Evolutionary conservation across 306 rosid species (phyloP), one percentile per base, ranked within the genome.

Genomic region (Betula pendula): DNA sequence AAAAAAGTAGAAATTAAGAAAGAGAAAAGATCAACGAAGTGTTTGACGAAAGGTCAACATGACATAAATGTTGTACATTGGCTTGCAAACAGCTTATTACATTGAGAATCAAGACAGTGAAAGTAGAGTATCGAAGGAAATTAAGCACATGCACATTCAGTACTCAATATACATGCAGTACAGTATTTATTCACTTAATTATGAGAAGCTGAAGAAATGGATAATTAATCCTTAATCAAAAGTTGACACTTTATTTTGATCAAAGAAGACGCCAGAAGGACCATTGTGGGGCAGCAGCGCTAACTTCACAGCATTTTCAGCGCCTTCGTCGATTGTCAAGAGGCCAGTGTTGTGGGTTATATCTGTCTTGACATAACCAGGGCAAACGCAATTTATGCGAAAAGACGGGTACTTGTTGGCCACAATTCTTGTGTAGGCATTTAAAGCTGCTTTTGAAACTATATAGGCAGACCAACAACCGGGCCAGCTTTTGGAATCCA

Each of bases 391-490:
- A 31, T 80, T 80, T 62, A 80, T 38, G 0, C n/a, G 50, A 16
- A 80, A 51, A 19, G 4, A 19, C 1, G 65, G 75, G 50, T 43
- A 43, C 29, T 55, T 80, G 43, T 51, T 43, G 16, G 75, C 75
- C 8, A 80, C 25, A 45, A 80, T 44, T 33, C 83, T 79, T 15
- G 83, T 79, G 48, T 73, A 79, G 1, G 82, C 68, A 62, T 60
- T 72, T 29, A 79, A 0, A 40, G 73, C n/a, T 11, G 82, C 77
- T 72, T 79, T 73, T 8, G 78, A 79, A 7, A 79, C 8, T 6
- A 0, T 65, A 20, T 79, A 79, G 13, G 62, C 43, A 73, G 74
- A 4, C 13, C 16, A 0, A 49, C 0, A 0, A 25, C 7, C 13
- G 0, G 74, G 74, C 80, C 80, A 77, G 19, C 44, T 48, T 15